A percentile compares a stretch with the other conserved stretches of the same genome.
These are phyloP conservation scores for Gillenia trifoliata DNA, from an alignment of 306 rosid genomes.

Conservation along the genomic window DNA sequence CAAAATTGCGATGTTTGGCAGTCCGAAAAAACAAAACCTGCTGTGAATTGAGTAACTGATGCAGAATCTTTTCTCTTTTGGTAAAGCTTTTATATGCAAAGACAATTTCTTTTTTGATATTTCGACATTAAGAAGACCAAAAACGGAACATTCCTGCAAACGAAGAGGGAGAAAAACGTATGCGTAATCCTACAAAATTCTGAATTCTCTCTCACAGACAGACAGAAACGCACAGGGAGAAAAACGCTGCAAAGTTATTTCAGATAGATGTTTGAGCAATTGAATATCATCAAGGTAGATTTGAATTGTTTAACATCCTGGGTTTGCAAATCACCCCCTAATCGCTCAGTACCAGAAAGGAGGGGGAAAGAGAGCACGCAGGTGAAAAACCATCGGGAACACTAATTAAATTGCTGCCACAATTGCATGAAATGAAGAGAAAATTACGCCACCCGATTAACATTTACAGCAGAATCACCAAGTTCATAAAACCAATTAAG, in stretches of 20 bases:
- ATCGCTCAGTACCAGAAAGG: neutral
- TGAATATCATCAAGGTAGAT: neutral
- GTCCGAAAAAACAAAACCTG: neutral
- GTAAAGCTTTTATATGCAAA: neutral
- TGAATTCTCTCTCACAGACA: neutral
- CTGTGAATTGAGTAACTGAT: neutral
- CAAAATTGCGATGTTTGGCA: neutral
- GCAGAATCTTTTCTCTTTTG: neutral
- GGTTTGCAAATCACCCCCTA: neutral
- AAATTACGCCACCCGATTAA: neutral
- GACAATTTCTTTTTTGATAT: neutral
- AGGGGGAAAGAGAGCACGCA: neutral
- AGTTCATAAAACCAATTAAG: neutral
- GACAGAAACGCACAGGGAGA: neutral
- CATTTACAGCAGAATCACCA: neutral
- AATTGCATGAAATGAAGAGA: neutral
- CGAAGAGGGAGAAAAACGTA: neutral
- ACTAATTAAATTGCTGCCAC: neutral
- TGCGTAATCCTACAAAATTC: neutral
- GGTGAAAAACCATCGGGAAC: neutral
- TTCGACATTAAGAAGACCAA: neutral
- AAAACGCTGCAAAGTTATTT: neutral
- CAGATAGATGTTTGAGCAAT: neutral
- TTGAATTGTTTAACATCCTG: neutral
- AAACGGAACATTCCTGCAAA: neutral